Evolutionary conservation across 345 rosid species (phyloP), one percentile per base, ranked within the genome.

Genomic region (Salix purpurea): DNA sequence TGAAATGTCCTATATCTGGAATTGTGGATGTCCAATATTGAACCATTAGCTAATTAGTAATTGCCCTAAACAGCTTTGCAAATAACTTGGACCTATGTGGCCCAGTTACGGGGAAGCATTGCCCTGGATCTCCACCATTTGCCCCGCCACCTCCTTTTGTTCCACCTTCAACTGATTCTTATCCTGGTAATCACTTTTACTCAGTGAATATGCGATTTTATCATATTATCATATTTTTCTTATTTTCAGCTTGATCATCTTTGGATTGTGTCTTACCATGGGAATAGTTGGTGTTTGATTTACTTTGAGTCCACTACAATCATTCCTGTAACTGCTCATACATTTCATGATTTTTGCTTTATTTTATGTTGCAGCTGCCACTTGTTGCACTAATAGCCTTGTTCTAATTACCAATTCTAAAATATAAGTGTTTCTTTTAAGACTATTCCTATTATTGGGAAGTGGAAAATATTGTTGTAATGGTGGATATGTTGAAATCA

Each of bases 61-160:
- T 69, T 65, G 36, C 71, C 62, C 28, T 64, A 72, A 68, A 24
- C 77, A 71, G 99, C 89, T 96, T 96, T 84, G 97, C 96, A 72
- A 94, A 94, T 84, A 96, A 96, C 87, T 74, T 91, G 83, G 85
- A 87, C 83, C 89, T 96, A 24, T 96, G 99, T 88, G 99, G 99
- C 67, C 97, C 98, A 11, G 98, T 94, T 70, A 96, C 99, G 65
- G 97, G 97, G 76, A 91, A 70, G 62, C 97, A 98, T 67, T 96
- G 99, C 84, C 82, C 85, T 23, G 82, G 85, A 14, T 82, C 85
- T 52, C 82, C 85, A 5, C 82, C 82, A 16, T 82, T 82, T 68
- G 65, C 85, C 9, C 82, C 85, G 9, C 82, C 85, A n/a, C 99
- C 99, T 56, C 99, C 99, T 74, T 94, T 96, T 89, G 88, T 92